These are phyloP conservation scores for Amanita jacksonii DNA, from an alignment of 768 basidiomycete genomes.

Conservation along the genomic window DNA sequence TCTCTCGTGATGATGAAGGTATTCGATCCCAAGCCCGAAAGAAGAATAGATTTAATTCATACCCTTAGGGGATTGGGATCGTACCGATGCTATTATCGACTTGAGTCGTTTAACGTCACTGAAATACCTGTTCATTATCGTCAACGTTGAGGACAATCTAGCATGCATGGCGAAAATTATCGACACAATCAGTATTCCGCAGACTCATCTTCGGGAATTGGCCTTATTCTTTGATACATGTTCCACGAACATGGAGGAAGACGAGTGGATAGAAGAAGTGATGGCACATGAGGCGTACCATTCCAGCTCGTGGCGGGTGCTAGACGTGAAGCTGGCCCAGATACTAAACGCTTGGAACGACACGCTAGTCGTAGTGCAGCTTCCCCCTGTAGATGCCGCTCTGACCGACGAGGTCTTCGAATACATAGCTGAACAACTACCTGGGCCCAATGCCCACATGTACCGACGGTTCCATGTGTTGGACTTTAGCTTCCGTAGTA, in stretches of 20 bases:
- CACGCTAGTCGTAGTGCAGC: neutral
- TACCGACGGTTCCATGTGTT: too few relatives aligned
- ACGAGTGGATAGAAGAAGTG: neutral
- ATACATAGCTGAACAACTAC: too few relatives aligned
- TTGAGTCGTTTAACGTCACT: neutral
- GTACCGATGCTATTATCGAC: neutral
- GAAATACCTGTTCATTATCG: neutral
- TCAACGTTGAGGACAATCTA: neutral
- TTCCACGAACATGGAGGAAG: neutral
- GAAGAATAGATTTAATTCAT: too few relatives aligned
- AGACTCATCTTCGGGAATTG: neutral
- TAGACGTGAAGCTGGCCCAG: neutral
- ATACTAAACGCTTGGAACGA: neutral
- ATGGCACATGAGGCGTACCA: neutral
- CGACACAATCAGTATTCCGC: neutral
- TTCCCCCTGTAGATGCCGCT: neutral
- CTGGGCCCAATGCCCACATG: too few relatives aligned
- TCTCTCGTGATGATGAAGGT: neutral
- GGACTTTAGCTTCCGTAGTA: too few relatives aligned
- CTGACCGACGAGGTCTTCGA: too few relatives aligned
- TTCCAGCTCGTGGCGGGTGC: neutral
- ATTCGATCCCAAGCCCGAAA: too few relatives aligned
- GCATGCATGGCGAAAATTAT: neutral
- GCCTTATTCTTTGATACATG: neutral
- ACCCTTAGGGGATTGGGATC: neutral